Conservation (phyloP, 257 asterid species). For the Salvia splendens region DNA sequence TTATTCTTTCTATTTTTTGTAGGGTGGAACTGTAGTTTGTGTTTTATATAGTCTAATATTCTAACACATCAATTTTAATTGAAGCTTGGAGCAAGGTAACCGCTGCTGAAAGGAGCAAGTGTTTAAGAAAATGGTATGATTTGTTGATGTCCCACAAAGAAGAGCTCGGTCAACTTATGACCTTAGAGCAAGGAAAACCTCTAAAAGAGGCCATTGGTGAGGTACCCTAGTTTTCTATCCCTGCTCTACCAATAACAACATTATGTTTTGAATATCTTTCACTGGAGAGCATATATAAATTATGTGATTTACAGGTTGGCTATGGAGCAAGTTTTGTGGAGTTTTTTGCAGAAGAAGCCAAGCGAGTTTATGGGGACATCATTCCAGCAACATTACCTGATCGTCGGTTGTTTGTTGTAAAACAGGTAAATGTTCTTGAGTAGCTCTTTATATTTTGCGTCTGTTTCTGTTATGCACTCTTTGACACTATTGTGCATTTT, state of each 20-base stretch:
- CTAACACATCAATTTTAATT: slow-evolving; percentile 28
- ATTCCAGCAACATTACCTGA: slow-evolving; percentile 89
- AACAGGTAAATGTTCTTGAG: slow-evolving; percentile 58
- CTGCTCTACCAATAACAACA: slow-evolving; percentile 16
- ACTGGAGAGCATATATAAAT: slow-evolving; percentile 18
- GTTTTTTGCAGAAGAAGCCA: slow-evolving; percentile 96
- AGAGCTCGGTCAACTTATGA: slow-evolving; percentile 92
- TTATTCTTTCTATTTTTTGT: slow-evolving; percentile 12
- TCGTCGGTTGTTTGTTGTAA: slow-evolving; percentile 87
- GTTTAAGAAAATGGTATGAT: slow-evolving; percentile 85
- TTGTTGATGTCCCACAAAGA: slow-evolving; percentile 80
- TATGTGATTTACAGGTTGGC: slow-evolving; percentile 57
- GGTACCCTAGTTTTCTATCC: slow-evolving; percentile 49
- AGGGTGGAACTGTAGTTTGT: slow-evolving; percentile 10
- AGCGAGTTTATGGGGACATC: slow-evolving; percentile 90
- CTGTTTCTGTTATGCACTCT: slow-evolving; percentile 8
- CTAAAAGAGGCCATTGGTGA: slow-evolving; percentile 95
- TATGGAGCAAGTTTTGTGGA: slow-evolving; percentile 93
- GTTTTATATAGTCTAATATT: slow-evolving; percentile 25
- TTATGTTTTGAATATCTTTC: not conserved
- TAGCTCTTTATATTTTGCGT: not conserved
- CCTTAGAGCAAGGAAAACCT: slow-evolving; percentile 97
- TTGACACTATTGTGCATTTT: slow-evolving; percentile 4
- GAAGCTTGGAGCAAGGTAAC: slow-evolving; percentile 96
- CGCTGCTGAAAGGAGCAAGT: slow-evolving; percentile 91